phyloP scores from a whole-genome alignment of 2,329 filamentous ascomycete genomes.

The Pseudodiploospora longispora region DNA sequence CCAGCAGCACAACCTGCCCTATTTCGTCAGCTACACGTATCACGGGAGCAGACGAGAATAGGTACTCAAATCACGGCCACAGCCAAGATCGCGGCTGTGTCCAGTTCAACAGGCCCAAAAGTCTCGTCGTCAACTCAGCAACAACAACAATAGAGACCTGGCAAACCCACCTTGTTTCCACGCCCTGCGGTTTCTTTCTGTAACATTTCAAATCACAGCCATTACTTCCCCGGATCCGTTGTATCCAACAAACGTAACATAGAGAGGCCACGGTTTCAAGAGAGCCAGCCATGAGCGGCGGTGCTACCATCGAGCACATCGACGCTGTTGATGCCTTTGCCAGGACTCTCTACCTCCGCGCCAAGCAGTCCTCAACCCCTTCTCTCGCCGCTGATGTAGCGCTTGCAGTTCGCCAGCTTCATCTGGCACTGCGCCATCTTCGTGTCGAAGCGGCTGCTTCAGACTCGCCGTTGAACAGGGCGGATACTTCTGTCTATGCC shows the following conservation, averaged over 20 bases:
- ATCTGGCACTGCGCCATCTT: constrained; percentile 49
- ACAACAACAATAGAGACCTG: not conserved
- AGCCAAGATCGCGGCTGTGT: not conserved
- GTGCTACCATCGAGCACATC: constrained; percentile 35
- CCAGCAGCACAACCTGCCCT: not conserved
- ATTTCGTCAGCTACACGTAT: constrained; percentile 3
- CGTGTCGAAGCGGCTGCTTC: constrained; percentile 49
- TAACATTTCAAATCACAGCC: too few species aligned
- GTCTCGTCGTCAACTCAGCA: not conserved
- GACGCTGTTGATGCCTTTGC: constrained; percentile 49
- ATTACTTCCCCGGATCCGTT: too few species aligned
- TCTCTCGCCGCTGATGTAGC: constrained; percentile 43
- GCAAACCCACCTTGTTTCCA: too few species aligned
- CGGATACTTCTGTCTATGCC: constrained; percentile 33
- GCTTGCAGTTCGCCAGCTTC: constrained; percentile 42
- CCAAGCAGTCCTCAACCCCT: constrained; percentile 35
- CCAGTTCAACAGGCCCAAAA: not conserved
- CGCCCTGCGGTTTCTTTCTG: too few species aligned
- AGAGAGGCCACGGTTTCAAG: not conserved
- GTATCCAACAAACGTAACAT: not conserved
- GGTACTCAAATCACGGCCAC: not conserved
- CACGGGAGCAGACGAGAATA: constrained; percentile 1
- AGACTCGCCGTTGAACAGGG: constrained; percentile 44
- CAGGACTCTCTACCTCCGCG: constrained; percentile 46
- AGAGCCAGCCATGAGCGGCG: constrained; percentile 22